These are phyloP conservation scores for Amoebophrya sp. DNA, from an alignment of 169 alveolate species.

Conservation along the genomic window DNA sequence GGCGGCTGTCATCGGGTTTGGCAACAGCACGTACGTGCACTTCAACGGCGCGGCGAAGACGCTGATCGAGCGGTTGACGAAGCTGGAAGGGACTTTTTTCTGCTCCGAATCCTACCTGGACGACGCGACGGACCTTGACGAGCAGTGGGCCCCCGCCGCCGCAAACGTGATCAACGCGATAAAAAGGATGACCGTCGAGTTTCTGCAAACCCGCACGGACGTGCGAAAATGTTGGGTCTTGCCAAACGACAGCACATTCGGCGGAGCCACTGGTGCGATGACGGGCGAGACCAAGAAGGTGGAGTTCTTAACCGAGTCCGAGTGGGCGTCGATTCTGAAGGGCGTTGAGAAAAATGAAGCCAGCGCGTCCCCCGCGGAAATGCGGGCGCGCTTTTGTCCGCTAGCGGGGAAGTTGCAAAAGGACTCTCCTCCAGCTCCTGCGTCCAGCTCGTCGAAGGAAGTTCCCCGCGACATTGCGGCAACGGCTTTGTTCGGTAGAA, in stretches of 20 bases:
- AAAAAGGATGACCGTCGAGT: background rate
- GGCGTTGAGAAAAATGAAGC: background rate
- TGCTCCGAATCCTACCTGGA: background rate
- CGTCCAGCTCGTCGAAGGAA: too few relatives aligned
- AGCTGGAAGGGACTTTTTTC: background rate
- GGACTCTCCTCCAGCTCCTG: too few relatives aligned
- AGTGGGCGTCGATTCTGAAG: background rate
- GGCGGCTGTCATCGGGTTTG: background rate
- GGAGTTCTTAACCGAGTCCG: too few relatives aligned
- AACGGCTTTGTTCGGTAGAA: too few relatives aligned
- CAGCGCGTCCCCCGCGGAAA: background rate
- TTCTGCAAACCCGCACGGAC: too few relatives aligned
- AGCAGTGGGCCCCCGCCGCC: background rate
- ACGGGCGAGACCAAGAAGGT: too few relatives aligned
- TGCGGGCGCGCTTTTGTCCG: background rate
- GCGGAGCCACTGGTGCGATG: too few relatives aligned
- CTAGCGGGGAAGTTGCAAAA: too few relatives aligned
- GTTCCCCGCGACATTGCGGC: too few relatives aligned
- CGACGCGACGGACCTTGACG: background rate
- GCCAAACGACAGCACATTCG: too few relatives aligned
- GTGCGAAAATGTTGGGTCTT: too few relatives aligned
- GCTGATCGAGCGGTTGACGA: background rate
- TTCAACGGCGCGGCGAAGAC: conserved; percentile 18
- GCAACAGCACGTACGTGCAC: background rate
- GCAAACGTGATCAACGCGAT: background rate